These are phyloP conservation scores for Xanthoparmelia taractica DNA, from an alignment of 495 filamentous ascomycete species.

Conservation along the genomic window DNA sequence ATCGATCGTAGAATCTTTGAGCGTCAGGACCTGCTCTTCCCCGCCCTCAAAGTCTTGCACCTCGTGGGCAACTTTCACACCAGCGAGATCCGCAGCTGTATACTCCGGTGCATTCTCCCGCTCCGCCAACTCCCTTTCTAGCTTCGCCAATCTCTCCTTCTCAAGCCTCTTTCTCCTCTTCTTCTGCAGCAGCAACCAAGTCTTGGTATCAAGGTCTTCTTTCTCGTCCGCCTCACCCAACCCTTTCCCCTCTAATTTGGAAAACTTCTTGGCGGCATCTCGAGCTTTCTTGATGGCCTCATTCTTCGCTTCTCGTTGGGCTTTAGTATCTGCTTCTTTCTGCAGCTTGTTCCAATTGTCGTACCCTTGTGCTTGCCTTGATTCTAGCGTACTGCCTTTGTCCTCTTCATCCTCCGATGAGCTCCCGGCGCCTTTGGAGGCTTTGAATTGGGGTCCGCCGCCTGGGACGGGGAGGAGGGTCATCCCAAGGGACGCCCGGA, in stretches of 20 bases:
- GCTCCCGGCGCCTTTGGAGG: constrained; percentile 39
- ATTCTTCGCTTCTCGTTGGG: constrained; percentile 65
- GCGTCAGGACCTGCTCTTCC: constrained; percentile 76
- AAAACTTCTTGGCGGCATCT: constrained; percentile 67
- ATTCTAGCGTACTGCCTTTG: constrained; percentile 66
- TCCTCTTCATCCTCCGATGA: constrained; percentile 58
- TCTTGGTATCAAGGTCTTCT: constrained; percentile 62
- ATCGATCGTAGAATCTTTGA: constrained; percentile 82
- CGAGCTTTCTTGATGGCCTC: constrained; percentile 81
- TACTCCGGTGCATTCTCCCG: constrained; percentile 53
- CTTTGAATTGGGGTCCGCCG: constrained; percentile 55
- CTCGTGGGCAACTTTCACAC: constrained; percentile 86
- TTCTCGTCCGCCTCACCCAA: constrained; percentile 65
- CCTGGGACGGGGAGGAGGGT: constrained; percentile 83
- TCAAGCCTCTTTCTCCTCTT: constrained; percentile 86
- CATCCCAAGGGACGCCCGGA: constrained; percentile 81
- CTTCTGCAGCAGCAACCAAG: constrained; percentile 80
- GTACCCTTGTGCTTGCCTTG: constrained; percentile 66
- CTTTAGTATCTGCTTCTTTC: constrained; percentile 57
- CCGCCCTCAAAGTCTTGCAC: constrained; percentile 66
- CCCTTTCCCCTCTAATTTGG: constrained; percentile 69
- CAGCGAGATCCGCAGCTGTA: constrained; percentile 74
- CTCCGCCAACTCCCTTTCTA: constrained; percentile 67
- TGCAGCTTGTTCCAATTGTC: constrained; percentile 65
- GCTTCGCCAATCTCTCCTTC: constrained; percentile 54